A percentile compares a stretch with the other conserved stretches of the same genome.
Evolutionary conservation across 2,329 filamentous ascomycete species (phyloP).

Genomic region (Gnomoniopsis sp.): DNA sequence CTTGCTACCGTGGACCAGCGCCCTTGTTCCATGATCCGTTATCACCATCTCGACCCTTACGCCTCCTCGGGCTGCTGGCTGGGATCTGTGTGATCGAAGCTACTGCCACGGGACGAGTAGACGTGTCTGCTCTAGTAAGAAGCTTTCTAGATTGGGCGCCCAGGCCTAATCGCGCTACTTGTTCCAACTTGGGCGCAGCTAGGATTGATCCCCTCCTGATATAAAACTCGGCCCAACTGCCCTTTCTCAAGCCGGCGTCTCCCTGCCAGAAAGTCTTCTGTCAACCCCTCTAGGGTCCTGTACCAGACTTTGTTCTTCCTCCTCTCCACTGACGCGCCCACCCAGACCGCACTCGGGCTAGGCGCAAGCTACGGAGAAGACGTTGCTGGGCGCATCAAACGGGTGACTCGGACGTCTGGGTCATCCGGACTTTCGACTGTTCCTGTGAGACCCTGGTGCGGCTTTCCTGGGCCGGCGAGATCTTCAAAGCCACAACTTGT

Average conservation of each 20-base stretch:
- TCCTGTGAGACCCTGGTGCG: conserved; percentile 37
- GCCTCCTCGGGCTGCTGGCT: conserved; percentile 13
- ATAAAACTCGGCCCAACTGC: conserved; percentile 18
- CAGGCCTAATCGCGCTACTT: conserved; percentile 13
- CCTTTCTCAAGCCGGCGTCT: conserved; percentile 19
- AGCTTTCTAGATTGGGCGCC: conserved; percentile 14
- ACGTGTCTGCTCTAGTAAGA: conserved; percentile 16
- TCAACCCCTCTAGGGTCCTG: conserved; percentile 13
- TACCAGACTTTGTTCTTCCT: conserved; percentile 11
- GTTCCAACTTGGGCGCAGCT: conserved; percentile 9
- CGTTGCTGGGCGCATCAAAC: conserved; percentile 15
- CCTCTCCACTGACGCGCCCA: conserved; percentile 15
- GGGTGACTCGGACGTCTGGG: conserved; percentile 12
- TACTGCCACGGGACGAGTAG: background rate
- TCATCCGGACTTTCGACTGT: conserved; percentile 18
- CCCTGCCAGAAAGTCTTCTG: conserved; percentile 17
- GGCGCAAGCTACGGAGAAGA: conserved; percentile 15
- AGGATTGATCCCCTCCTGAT: conserved; percentile 11
- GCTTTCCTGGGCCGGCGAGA: conserved; percentile 32
- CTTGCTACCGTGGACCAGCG: conserved; percentile 2
- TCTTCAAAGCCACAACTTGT: conserved; percentile 18
- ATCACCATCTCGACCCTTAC: conserved; percentile 6
- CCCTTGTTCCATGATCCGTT: conserved; percentile 2
- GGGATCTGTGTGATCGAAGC: conserved; percentile 14
- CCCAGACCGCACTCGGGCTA: conserved; percentile 14